A percentile compares a stretch with the other conserved stretches of the same genome.
Evolutionary conservation across 805 yeast species (phyloP).

Genomic region (Ogataea salicorniae): DNA sequence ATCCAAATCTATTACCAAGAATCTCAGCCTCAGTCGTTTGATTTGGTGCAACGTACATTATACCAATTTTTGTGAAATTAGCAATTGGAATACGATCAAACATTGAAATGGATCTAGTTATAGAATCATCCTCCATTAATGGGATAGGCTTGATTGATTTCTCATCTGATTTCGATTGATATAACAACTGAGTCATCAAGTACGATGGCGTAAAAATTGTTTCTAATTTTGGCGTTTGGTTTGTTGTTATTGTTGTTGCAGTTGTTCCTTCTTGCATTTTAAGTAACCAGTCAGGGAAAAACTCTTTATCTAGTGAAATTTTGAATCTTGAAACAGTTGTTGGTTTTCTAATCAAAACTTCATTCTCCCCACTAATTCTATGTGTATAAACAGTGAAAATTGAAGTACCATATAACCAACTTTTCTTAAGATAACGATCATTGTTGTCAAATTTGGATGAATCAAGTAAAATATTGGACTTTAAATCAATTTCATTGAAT

Average conservation of each 20-base stretch:
- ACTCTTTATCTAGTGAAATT: slow-evolving; percentile 36
- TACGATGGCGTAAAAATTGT: slow-evolving; percentile 19
- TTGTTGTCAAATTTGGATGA: slow-evolving; percentile 10
- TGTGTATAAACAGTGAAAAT: slow-evolving; percentile 55
- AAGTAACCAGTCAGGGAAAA: slow-evolving; percentile 27
- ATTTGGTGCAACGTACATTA: slow-evolving; percentile 65
- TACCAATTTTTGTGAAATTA: slow-evolving; percentile 73
- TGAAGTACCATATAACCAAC: slow-evolving; percentile 61
- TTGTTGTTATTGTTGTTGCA: not conserved
- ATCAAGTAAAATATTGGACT: slow-evolving; percentile 28
- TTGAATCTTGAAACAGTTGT: slow-evolving; percentile 54
- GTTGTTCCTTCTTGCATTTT: slow-evolving; percentile 7
- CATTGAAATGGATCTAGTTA: slow-evolving; percentile 49
- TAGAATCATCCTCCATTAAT: slow-evolving; percentile 28
- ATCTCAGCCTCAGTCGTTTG: slow-evolving; percentile 64
- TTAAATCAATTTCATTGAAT: slow-evolving; percentile 55
- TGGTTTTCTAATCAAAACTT: slow-evolving; percentile 54
- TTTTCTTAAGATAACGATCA: slow-evolving; percentile 23
- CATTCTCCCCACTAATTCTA: slow-evolving; percentile 44
- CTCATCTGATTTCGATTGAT: slow-evolving; percentile 6
- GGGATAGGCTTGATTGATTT: slow-evolving; percentile 16
- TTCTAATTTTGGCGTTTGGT: not conserved
- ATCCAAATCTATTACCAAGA: slow-evolving; percentile 59
- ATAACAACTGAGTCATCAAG: slow-evolving; percentile 16
- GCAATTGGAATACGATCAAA: slow-evolving; percentile 76